Evolutionary conservation across 169 alveolate species (phyloP), one percentile per base, ranked within the genome.

Genomic region (Plasmodium gonderi): DNA sequence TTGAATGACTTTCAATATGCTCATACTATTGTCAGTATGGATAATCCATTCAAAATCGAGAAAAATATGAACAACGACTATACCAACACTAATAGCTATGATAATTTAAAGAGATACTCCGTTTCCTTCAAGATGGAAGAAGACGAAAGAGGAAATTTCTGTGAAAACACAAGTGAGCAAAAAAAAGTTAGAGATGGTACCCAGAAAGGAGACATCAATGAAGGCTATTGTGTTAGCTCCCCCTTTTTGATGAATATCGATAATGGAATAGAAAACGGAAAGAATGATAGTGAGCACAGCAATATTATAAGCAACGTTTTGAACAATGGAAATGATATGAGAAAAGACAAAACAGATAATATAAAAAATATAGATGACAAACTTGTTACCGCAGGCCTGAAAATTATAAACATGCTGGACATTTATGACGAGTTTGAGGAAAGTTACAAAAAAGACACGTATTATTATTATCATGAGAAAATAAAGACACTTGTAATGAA

Each of bases 381-480:
- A 17, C 80, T 85, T 1, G 17, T 85, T n/a, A 44, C 80, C 7
- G 17, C 67, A 1, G 49, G 79, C 8, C 36, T 75, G 36, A 38
- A 47, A 40, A 85, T 85, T 11, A 75, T 45, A 33, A 82, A 85
- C 33, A 85, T 75, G 9, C 29, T 85, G 79, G 78, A 42, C 2
- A 11, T 85, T 12, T 85, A 85, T 85, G 92, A 54, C 29, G 92
- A 85, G 26, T 85, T 85, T 42, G 92, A 85, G 68, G 12, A 54
- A 2, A 33, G 31, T 7, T 85, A 85, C 40, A 75, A 51, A 85
- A 85, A 75, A 1, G 92, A 85, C 26, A 75, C 87, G 14, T 78
- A 85, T 76, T 38, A 31, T 9, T 85, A 75, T 42, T 85, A 75
- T 78, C 26, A 75, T 64, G 79, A 85, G 67, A 85, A 51, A 78